Base-by-base conservation (phyloP, 108 stramenopile species). In the Pseudonitzschia multistriata region DNA sequence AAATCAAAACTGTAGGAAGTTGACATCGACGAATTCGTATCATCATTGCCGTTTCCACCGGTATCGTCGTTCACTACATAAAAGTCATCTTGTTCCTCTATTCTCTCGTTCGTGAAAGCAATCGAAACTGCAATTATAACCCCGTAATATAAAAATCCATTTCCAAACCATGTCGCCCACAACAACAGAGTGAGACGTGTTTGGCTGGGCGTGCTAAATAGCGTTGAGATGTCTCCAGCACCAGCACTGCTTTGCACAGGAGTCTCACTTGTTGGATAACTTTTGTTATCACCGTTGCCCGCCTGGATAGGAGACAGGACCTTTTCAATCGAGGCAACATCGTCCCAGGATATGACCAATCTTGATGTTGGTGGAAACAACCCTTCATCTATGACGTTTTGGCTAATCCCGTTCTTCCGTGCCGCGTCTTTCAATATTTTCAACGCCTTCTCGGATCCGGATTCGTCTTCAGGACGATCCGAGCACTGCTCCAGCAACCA, bases 1-100 rank as follows among this genome's bases (percentile, higher is more conserved):
- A 82, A 89, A 56, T 89, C 83, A 69, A 89, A 84, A 34, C 67
- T 33, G 19, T 68, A 83, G 3, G 27, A 48, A 28, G 50, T 15
- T 22, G 42, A 35, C 6, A 21, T 17, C 19, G 33, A 7, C 30
- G 22, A 36, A 66, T 61, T 45, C 74, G 72, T 49, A 67, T 47
- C n/a, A n/a, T n/a, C n/a, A n/a, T n/a, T n/a, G n/a, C n/a, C n/a
- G n/a, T n/a, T 17, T 35, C 37, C 36, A 54, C 14, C 29, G 24
- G 50, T 62, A 48, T 75, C 42, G 35, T 49, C 71, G 50, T 67
- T 67, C 0, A 17, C 27, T 3, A 33, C 42, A 17, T 42, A n/a
- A 1, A 13, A n/a, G 29, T 56, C 42, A 62, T 56, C 39, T 6
- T 48, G 21, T 35, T 68, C 61, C 2, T 52, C 50, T n/a, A 17